Evolutionary conservation across 495 filamentous ascomycete genomes (phyloP), one percentile per base, ranked within the genome.

Genomic region (Talaromyces ruber): DNA sequence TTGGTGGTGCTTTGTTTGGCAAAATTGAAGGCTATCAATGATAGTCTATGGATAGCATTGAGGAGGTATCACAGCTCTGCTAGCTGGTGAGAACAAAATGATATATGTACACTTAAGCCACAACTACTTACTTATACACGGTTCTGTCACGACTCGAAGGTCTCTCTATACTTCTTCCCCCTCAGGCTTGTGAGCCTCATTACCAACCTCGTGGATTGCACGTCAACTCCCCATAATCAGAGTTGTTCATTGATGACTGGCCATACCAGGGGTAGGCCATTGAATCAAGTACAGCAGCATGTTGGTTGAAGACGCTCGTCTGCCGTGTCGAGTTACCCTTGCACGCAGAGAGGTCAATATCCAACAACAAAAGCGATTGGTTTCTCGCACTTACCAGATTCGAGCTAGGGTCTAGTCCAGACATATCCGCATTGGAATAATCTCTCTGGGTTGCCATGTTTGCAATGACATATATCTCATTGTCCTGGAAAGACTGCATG

Each of bases 391-490:
- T 0, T n/a, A 45, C 39, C 39, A 45, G 21, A 3, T 45, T 45
- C 39, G 39, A 45, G 6, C 39, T 45, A 5, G 39, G 39, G 2
- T 45, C 39, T 45, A 45, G 11, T 7, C 39, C 39, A 6, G 39
- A 45, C 39, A 45, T 45, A 21, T 45, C n/a, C n/a, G 6, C 39
- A 8, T 45, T 32, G 3, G 39, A 52, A 61, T 61, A 18, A 26
- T 61, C 39, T 61, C 32, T 30, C 24, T 52, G 43, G 43, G 8
- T 50, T 16, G 22, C 59, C 59, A 61, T 22, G 14, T 61, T 53
- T 4, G 59, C 59, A 24, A 61, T 61, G 22, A 61, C 39, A 51
- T 61, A 61, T 16, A 61, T 53, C 4, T 32, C 59, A 52, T 61
- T 53, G 22, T 61, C 59, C 18, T 22, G 24, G 24, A 61, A 51